These are phyloP conservation scores for Leccinum uliginosum DNA, from an alignment of 768 basidiomycete genomes.

Conservation along the genomic window DNA sequence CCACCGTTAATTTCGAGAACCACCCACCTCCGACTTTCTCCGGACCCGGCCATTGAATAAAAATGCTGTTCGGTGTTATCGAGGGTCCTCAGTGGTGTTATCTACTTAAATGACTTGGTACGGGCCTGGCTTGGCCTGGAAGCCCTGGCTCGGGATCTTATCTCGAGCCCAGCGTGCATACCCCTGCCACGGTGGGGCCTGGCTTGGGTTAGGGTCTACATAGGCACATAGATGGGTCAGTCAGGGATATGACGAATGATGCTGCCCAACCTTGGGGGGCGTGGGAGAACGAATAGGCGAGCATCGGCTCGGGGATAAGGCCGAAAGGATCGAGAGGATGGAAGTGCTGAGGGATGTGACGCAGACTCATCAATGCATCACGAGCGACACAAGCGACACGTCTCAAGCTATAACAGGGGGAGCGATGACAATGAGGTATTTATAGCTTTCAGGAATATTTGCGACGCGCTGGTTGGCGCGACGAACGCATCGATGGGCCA, in stretches of 20 bases:
- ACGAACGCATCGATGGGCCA: background rate
- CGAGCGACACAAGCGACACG: background rate
- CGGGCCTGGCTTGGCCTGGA: background rate
- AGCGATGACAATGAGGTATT: background rate
- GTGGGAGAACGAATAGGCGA: background rate
- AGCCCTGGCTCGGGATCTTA: no score
- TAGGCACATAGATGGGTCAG: background rate
- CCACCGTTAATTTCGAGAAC: background rate
- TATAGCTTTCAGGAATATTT: background rate
- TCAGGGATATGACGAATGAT: background rate
- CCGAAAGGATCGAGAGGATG: background rate
- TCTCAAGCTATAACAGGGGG: background rate
- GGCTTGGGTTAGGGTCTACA: background rate
- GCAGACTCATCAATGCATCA: background rate
- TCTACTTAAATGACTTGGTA: background rate
- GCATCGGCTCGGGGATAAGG: background rate
- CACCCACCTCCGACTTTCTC: background rate
- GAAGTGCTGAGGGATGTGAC: background rate
- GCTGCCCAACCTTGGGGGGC: background rate
- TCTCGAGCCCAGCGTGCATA: background rate
- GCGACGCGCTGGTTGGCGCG: background rate
- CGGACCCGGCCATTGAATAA: no score
- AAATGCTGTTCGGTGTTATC: no score
- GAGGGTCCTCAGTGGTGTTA: background rate
- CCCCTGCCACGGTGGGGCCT: background rate